Evolutionary conservation across 306 rosid species (phyloP).

Genomic region (Hippophae tibetana): DNA sequence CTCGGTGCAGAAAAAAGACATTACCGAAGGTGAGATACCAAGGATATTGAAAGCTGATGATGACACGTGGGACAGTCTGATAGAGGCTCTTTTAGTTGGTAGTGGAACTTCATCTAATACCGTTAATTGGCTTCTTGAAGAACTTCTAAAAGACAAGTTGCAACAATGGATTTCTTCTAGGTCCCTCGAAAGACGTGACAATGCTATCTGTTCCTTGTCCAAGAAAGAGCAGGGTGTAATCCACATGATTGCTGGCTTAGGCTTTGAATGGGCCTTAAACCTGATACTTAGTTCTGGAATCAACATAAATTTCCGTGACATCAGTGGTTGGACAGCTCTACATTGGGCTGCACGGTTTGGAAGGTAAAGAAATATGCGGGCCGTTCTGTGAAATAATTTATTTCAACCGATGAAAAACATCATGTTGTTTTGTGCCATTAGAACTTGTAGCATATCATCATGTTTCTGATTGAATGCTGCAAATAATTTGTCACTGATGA

Average conservation of each 20-base stretch:
- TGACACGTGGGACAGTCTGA: conserved; percentile 57
- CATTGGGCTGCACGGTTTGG: conserved; percentile 97
- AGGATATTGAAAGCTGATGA: conserved; percentile 38
- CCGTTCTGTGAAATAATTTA: background rate
- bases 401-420: no score
- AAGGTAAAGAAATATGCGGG: conserved; percentile 42
- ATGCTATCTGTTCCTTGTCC: conserved; percentile 56
- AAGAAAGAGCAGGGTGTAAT: conserved; percentile 87
- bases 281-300: conserved; percentile 67
- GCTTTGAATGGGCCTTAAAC: conserved; percentile 83
- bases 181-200: conserved; percentile 31
- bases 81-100: conserved; percentile 59
- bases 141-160: conserved; percentile 75
- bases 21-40: conserved; percentile 27
- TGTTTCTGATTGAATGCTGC: no score
- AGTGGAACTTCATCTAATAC: conserved; percentile 58
- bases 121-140: conserved; percentile 71
- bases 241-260: conserved; percentile 89
- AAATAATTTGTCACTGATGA: background rate
- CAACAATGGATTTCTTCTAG: conserved; percentile 61
- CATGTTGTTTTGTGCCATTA: no score
- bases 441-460: no score
- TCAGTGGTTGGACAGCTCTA: conserved; percentile 86
- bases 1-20: conserved; percentile 21
- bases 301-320: conserved; percentile 85